A percentile compares a stretch with the other conserved stretches of the same genome.
Evolutionary conservation across 2,329 filamentous ascomycete species (phyloP).

Genomic region (Xylaria sp.): DNA sequence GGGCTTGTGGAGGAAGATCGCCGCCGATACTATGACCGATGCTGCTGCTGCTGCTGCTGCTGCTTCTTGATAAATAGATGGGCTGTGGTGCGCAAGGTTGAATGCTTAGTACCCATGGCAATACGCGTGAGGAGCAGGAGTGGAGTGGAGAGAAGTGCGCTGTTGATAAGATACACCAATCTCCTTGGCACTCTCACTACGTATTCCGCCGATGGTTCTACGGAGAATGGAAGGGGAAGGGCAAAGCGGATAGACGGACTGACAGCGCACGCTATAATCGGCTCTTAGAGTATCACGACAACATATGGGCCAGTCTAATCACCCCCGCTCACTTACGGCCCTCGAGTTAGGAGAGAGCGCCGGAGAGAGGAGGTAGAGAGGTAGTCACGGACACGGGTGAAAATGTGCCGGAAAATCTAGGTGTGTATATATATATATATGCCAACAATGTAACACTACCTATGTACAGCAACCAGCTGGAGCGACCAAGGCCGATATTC

Average conservation of each 20-base stretch:
- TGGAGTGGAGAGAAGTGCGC: not conserved
- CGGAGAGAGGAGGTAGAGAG: slow-evolving; percentile 2
- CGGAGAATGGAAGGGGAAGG: not conserved
- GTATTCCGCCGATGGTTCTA: not conserved
- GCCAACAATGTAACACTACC: slow-evolving; percentile 38
- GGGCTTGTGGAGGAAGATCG: not conserved
- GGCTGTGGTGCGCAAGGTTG: too few relatives aligned
- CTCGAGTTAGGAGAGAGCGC: not conserved
- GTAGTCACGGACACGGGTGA: slow-evolving; percentile 2
- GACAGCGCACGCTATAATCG: not conserved
- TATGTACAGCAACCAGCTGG: slow-evolving; percentile 30
- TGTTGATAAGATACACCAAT: not conserved
- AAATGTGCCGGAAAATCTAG: slow-evolving; percentile 5
- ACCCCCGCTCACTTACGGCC: not conserved
- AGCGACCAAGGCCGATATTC: slow-evolving; percentile 23
- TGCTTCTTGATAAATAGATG: not conserved
- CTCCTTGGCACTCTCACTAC: not conserved
- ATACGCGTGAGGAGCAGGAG: not conserved
- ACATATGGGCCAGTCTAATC: not conserved
- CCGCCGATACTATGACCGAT: not conserved
- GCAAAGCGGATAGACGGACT: not conserved
- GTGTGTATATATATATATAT: slow-evolving; percentile 33
- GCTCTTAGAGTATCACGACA: not conserved
- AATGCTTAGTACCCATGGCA: too few relatives aligned
- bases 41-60: not conserved